These are phyloP conservation scores for Didymella sp. DNA, from an alignment of 2,329 filamentous ascomycete genomes.

Conservation along the genomic window DNA sequence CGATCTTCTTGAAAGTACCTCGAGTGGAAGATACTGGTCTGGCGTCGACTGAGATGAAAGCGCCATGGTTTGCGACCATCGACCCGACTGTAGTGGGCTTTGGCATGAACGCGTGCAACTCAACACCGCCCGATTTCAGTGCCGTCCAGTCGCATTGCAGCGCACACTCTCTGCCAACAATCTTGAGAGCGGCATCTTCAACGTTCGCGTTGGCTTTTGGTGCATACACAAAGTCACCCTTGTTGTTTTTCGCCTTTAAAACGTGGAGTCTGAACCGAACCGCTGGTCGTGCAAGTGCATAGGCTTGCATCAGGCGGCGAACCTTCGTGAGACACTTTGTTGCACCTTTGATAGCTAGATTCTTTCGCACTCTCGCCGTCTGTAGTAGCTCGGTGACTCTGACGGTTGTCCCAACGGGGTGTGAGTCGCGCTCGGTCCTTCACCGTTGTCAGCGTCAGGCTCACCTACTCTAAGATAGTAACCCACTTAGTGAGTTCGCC, in stretches of 20 bases:
- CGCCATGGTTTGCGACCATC: conserved; percentile 52
- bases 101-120: conserved; percentile 66
- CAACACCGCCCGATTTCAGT: conserved; percentile 51
- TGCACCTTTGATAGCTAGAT: conserved; percentile 64
- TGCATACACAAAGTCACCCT: conserved; percentile 67
- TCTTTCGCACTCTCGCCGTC: conserved; percentile 68
- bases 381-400: conserved; percentile 66
- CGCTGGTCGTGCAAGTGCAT: conserved; percentile 70
- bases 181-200: conserved; percentile 66
- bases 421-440: conserved; percentile 53
- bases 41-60: conserved; percentile 72
- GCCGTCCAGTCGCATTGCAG: conserved; percentile 60
- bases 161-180: conserved; percentile 65
- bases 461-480: neutral
- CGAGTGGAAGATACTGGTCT: conserved; percentile 66
- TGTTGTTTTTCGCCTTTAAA: conserved; percentile 59
- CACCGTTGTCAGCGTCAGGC: conserved; percentile 10
- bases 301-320: conserved; percentile 66
- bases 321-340: conserved; percentile 64
- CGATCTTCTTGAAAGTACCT: conserved; percentile 67
- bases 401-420: conserved; percentile 73
- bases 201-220: conserved; percentile 59
- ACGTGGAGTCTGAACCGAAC: conserved; percentile 68
- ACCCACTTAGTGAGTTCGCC: conserved; percentile 57
- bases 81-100: conserved; percentile 53